Percentiles rank a stretch among this genome's conserved stretches.
These are phyloP conservation scores for carrot (Daucus carota) DNA, from an alignment of 129 eudicot genomes.

Conservation along the genomic window DNA sequence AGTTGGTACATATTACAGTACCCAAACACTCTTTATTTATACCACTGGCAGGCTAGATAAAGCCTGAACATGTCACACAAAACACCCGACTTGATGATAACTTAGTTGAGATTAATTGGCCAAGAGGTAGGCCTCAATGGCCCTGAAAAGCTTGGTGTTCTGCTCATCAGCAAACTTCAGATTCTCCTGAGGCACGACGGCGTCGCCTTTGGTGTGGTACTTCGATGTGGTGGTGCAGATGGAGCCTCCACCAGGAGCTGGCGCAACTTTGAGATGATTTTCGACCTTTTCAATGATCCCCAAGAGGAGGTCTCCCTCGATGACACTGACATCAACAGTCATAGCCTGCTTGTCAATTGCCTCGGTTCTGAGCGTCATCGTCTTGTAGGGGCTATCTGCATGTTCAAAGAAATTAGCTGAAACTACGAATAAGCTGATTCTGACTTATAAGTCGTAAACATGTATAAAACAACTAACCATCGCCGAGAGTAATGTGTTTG, in stretches of 20 bases:
- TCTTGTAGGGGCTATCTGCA: not conserved
- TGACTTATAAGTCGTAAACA: not conserved
- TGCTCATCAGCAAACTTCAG: not conserved
- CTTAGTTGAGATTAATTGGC: not conserved
- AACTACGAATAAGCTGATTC: no score
- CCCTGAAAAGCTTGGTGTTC: not conserved
- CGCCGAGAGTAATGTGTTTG: conserved; percentile 7
- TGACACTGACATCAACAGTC: not conserved
- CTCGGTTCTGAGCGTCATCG: not conserved
- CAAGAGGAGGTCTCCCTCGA: not conserved
- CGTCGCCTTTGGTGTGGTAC: conserved; percentile 1
- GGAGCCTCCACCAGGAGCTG: not conserved
- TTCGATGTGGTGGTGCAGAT: not conserved
- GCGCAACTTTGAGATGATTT: not conserved
- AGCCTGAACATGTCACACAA: not conserved
- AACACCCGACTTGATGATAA: not conserved
- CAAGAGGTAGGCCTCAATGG: conserved; percentile 1
- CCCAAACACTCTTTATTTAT: not conserved
- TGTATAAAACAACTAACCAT: not conserved
- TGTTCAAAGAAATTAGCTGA: no score
- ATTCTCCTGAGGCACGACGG: not conserved
- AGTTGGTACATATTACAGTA: not conserved
- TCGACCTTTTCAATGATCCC: not conserved
- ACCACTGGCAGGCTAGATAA: not conserved
- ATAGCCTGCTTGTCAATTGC: not conserved